Evolutionary conservation across 2,329 filamentous ascomycete genomes (phyloP), one percentile per base, ranked within the genome.

Genomic region (Cladophialophora immunda): DNA sequence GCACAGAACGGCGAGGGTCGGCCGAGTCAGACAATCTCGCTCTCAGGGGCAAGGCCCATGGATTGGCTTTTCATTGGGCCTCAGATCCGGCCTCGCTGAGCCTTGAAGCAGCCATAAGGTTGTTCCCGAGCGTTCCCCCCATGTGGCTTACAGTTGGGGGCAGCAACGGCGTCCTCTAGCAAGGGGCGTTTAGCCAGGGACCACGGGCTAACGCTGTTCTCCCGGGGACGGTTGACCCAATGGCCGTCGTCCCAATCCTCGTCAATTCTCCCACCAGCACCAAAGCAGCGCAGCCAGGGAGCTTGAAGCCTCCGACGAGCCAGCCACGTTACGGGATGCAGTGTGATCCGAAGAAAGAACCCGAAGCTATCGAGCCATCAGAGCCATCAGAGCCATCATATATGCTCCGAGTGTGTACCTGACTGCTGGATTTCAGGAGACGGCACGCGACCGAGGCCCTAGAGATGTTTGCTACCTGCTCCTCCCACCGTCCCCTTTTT

Each of bases 91-190:
- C 15, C 15, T 34, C 19, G 30, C 32, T 27, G 45, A 38, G 19
- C 32, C 54, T 27, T 38, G 34, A n/a, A 53, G 54, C 54, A 30
- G 58, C 41, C 17, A 50, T 64, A 64, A 64, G 62, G 55, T 58
- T 64, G 36, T 58, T 64, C 62, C 62, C 62, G 62, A 45, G 8
- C 9, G 9, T 25, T 25, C 45, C 19, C 45, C 45, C 45, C 45
- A 50, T 50, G 45, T 50, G 45, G 45, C 45, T 50, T 50, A 50
- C 5, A 30, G 11, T 19, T 32, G 38, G 17, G 17, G 50, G 55
- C 41, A 50, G 3, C 19, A 52, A 52, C 58, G 58, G 58, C 29
- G 58, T 27, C 32, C n/a, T 30, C 22, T 22, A 47, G 57, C 38
- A 32, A 9, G 45, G 41, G 38, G n/a, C 15, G 41, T 19, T 15